These are phyloP conservation scores for Capsicum pubescens DNA, from an alignment of 257 asterid species.

Conservation along the genomic window DNA sequence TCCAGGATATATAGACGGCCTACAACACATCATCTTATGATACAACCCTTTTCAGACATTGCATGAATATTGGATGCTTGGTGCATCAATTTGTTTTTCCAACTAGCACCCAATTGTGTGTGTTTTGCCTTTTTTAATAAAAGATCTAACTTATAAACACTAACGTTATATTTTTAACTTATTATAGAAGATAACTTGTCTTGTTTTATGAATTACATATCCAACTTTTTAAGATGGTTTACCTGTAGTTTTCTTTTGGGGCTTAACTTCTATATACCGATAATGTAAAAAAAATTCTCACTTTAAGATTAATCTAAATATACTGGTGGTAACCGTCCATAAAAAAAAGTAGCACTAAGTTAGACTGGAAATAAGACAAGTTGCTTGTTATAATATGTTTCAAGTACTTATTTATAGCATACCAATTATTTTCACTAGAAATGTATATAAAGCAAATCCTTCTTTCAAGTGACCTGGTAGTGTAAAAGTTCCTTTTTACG, in stretches of 20 bases:
- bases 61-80: too few species aligned
- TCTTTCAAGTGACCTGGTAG: not conserved
- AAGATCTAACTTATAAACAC: too few species aligned
- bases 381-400: not conserved
- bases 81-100: too few species aligned
- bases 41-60: too few species aligned
- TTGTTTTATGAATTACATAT: too few species aligned
- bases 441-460: not conserved
- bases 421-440: not conserved
- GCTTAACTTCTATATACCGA: not conserved
- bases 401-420: not conserved
- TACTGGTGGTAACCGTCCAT: not conserved
- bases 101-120: too few species aligned
- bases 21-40: too few species aligned
- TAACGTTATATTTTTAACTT: too few species aligned
- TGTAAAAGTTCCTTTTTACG: not conserved
- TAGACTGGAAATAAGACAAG: not conserved
- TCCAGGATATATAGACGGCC: too few species aligned
- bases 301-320: not conserved
- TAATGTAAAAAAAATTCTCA: not conserved
- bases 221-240: not conserved
- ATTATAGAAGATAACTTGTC: too few species aligned
- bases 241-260: not conserved
- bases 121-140: too few species aligned
- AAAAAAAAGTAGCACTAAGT: not conserved